A percentile compares a stretch with the other conserved stretches of the same genome.
These are phyloP conservation scores for Pythium folliculosum DNA, from an alignment of 352 stramenopile genomes.

Conservation along the genomic window DNA sequence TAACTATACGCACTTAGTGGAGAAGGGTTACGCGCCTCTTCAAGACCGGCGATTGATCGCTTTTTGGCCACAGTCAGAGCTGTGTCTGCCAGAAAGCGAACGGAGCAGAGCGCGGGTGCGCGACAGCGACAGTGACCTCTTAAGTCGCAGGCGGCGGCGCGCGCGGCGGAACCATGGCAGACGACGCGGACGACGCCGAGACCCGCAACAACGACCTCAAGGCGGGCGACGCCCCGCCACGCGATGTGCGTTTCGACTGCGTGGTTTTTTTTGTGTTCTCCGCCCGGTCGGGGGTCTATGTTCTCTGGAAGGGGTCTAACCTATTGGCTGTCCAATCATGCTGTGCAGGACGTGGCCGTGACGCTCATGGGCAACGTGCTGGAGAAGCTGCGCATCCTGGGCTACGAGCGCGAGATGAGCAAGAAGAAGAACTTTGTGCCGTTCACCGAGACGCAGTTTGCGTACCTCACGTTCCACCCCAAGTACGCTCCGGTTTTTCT, in stretches of 20 bases:
- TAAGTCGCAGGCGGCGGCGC: neutral
- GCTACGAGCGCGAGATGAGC: constrained; percentile 76
- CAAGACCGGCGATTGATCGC: too few relatives aligned
- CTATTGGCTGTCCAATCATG: neutral
- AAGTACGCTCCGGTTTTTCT: constrained; percentile 30
- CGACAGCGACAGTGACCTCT: constrained; percentile 7
- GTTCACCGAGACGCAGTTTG: constrained; percentile 80
- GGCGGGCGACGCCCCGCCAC: constrained; percentile 22
- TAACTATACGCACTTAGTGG: constrained; percentile 4
- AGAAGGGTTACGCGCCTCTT: too few relatives aligned
- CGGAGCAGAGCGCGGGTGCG: neutral
- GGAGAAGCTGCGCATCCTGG: constrained; percentile 79
- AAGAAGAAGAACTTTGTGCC: constrained; percentile 72
- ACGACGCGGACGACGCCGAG: constrained; percentile 38
- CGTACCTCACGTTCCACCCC: constrained; percentile 50
- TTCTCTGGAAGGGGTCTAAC: neutral
- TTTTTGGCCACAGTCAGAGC: neutral
- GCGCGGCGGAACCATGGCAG: constrained; percentile 24
- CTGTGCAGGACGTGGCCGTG: constrained; percentile 67
- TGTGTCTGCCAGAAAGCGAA: neutral
- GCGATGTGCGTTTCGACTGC: constrained; percentile 30
- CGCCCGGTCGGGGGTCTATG: neutral
- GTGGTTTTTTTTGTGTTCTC: neutral
- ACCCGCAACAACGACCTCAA: constrained; percentile 29
- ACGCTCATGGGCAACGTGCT: constrained; percentile 84